Percentiles rank a stretch among this genome's conserved stretches.
Conservation (phyloP, 2,329 filamentous ascomycete species). For the Xylariaceae sp. region DNA sequence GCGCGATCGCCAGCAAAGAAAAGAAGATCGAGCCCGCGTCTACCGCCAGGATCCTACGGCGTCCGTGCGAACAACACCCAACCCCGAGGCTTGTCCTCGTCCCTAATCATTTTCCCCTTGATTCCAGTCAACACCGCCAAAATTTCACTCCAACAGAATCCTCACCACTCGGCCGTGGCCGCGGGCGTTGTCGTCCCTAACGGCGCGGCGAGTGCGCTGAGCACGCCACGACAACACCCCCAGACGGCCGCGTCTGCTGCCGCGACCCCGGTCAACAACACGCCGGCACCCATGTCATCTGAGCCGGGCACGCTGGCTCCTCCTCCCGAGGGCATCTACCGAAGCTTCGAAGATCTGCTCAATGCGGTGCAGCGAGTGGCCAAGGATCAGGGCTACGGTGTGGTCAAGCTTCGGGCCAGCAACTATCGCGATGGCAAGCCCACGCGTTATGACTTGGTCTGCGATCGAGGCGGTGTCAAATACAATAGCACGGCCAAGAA, state of each 20-base stretch:
- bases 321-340: constrained; percentile 56
- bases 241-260: constrained; percentile 18
- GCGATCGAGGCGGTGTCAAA: constrained; percentile 59
- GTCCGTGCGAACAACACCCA: constrained; percentile 20
- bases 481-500: constrained; percentile 62
- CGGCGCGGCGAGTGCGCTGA: constrained; percentile 29
- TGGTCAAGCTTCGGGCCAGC: constrained; percentile 57
- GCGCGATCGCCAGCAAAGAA: constrained; percentile 8
- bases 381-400: constrained; percentile 58
- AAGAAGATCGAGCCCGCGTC: background rate
- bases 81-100: constrained; percentile 16
- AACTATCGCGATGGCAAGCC: constrained; percentile 60
- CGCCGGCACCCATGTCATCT: constrained; percentile 25
- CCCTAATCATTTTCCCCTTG: constrained; percentile 24
- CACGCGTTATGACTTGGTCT: constrained; percentile 58
- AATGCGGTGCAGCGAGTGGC: constrained; percentile 53
- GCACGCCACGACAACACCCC: constrained; percentile 27
- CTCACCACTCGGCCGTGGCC: constrained; percentile 33
- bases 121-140: constrained; percentile 28
- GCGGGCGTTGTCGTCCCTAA: constrained; percentile 29
- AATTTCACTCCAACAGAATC: constrained; percentile 33
- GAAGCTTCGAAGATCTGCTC: constrained; percentile 55
- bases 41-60: background rate
- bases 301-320: constrained; percentile 41
- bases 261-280: constrained; percentile 20